Evolutionary conservation across 2,329 filamentous ascomycete genomes (phyloP), one percentile per base, ranked within the genome.

Genomic region (Penicillium hesseltinei): DNA sequence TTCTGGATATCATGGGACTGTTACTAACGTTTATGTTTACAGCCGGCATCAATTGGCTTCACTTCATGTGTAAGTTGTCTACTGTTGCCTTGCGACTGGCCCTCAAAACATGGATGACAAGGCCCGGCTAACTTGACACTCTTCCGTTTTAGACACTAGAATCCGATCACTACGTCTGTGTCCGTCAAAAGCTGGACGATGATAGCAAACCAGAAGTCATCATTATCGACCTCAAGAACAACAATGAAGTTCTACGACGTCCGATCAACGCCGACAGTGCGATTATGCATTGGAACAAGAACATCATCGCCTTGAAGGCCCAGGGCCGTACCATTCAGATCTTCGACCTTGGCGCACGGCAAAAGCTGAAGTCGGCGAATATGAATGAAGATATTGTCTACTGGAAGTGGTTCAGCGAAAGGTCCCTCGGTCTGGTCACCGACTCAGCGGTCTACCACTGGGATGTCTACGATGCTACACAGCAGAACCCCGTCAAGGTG

Each of bases 231-330:
- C 88, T 99, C 73, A 97, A 97, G 80, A 95, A 97, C 80, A 88
- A 88, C 80, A 97, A 96, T 85, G 93, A 94, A 81, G 87, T 97
- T 75, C 94, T 91, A 69, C 89, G 90, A 71, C 87, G 93, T 74
- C 91, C 93, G 48, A 99, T 99, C 82, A 97, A 96, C 82, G 94
- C 94, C 72, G 94, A 99, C 80, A 97, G 92, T 85, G 94, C 95
- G 70, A 96, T 99, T 75, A 97, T 99, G 94, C 94, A 99, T 85
- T 96, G 91, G 91, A 88, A 84, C 69, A 90, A 89, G 75, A 91
- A 96, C 77, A 91, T 99, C 75, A 97, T 99, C 72, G 94, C 95
- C 62, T 85, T 99, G 67, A 96, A 96, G 80, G 93, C 94, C 48
- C 91, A 97, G 76, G 89, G 89, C 63, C 86, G 92, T 73, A 99